phyloP scores from a whole-genome alignment of 2,329 filamentous ascomycete species.

The Drechmeria coniospora region DNA sequence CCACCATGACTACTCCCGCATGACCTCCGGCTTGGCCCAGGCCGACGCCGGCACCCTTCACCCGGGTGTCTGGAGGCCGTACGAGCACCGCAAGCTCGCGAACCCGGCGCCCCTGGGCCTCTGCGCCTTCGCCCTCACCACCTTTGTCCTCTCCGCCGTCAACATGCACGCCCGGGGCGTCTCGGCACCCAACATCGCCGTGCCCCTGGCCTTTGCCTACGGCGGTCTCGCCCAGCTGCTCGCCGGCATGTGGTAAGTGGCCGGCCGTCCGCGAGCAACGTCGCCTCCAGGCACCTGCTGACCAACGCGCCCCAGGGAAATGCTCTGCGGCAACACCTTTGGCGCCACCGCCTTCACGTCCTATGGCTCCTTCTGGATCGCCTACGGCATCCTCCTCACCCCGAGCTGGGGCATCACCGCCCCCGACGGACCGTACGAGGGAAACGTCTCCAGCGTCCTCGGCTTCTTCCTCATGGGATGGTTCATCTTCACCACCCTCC shows the following conservation, averaged over 20 bases:
- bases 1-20: slow-evolving; percentile 11
- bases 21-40: slow-evolving; percentile 11
- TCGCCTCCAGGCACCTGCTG: slow-evolving; percentile 1
- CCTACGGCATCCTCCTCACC: slow-evolving; percentile 56
- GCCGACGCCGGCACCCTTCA: slow-evolving; percentile 62
- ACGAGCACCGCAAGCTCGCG: slow-evolving; percentile 55
- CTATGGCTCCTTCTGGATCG: slow-evolving; percentile 74
- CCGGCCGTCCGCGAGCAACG: background rate
- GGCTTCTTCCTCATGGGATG: slow-evolving; percentile 65
- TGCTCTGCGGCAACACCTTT: slow-evolving; percentile 78
- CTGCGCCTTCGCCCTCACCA: slow-evolving; percentile 66
- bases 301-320: slow-evolving; percentile 43
- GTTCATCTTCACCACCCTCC: slow-evolving; percentile 71
- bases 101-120: slow-evolving; percentile 69
- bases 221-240: slow-evolving; percentile 65
- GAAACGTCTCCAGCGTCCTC: slow-evolving; percentile 38
- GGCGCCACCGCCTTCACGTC: slow-evolving; percentile 69
- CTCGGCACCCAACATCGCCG: slow-evolving; percentile 46
- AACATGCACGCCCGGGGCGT: slow-evolving; percentile 53
- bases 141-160: slow-evolving; percentile 61
- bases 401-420: slow-evolving; percentile 46
- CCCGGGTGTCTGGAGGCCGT: slow-evolving; percentile 49
- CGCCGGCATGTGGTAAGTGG: slow-evolving; percentile 73
- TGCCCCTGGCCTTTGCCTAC: slow-evolving; percentile 57
- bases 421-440: slow-evolving; percentile 27